Percentiles rank a stretch among this genome's conserved stretches.
Evolutionary conservation across 805 yeast species (phyloP).

Genomic region (Wickerhamiella domercqiae): DNA sequence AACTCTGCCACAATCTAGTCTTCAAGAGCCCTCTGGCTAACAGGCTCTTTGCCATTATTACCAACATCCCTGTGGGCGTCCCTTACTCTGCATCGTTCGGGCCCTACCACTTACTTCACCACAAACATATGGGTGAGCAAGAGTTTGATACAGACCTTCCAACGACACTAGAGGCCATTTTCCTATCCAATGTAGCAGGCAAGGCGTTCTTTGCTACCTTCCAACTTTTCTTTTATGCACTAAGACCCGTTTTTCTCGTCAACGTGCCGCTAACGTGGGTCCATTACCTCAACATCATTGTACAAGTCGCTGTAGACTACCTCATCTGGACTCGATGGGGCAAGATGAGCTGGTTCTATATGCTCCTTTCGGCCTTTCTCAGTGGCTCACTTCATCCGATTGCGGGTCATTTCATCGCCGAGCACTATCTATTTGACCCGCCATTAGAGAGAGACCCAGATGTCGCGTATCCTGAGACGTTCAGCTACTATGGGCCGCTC

Average conservation of each 20-base stretch:
- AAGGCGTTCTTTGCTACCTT: conserved; percentile 82
- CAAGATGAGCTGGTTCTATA: conserved; percentile 44
- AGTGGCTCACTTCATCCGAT: conserved; percentile 90
- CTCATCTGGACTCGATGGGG: conserved; percentile 50
- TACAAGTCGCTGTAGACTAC: conserved; percentile 44
- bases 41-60: conserved; percentile 57
- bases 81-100: conserved; percentile 82
- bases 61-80: conserved; percentile 75
- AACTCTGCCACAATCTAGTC: conserved; percentile 68
- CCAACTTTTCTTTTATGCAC: conserved; percentile 77
- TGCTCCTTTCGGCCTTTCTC: conserved; percentile 60
- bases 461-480: conserved; percentile 48
- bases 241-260: conserved; percentile 78
- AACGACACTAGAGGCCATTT: conserved; percentile 56
- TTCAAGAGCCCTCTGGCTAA: conserved; percentile 68
- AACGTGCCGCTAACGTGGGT: conserved; percentile 57
- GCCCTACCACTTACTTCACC: conserved; percentile 85
- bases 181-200: conserved; percentile 64
- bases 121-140: conserved; percentile 78
- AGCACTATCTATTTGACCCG: conserved; percentile 54
- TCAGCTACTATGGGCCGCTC: conserved; percentile 71
- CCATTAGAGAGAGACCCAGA: conserved; percentile 12
- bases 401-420: conserved; percentile 94
- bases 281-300: conserved; percentile 51
- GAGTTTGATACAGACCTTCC: conserved; percentile 79